Conservation (phyloP, 352 stramenopile species). For the Globisporangium cystogenes region DNA sequence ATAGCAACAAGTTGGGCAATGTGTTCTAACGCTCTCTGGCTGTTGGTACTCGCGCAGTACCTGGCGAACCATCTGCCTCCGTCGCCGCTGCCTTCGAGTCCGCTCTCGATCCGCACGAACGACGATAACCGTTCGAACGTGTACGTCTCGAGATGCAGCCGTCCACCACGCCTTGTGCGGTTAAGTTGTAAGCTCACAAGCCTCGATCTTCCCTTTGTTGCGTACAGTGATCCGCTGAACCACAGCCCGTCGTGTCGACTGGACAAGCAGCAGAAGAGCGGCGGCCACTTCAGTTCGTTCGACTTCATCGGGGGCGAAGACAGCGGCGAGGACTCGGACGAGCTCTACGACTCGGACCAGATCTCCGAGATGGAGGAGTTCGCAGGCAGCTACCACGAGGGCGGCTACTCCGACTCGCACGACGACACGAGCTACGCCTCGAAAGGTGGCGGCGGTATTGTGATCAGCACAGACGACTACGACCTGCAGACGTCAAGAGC, state of each 20-base stretch:
- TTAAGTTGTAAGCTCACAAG: too few species aligned
- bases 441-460: conserved; percentile 15
- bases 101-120: conserved; percentile 24
- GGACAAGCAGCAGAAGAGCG: conserved; percentile 29
- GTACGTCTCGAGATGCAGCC: conserved; percentile 19
- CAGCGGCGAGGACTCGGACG: conserved; percentile 74
- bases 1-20: not conserved
- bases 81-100: conserved; percentile 26
- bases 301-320: conserved; percentile 82
- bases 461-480: conserved; percentile 6
- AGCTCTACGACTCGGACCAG: conserved; percentile 67
- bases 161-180: too few species aligned
- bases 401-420: conserved; percentile 19
- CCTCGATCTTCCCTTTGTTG: not conserved
- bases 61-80: conserved; percentile 39
- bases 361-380: conserved; percentile 71
- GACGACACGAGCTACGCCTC: conserved; percentile 22
- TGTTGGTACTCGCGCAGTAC: conserved; percentile 24
- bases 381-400: conserved; percentile 43
- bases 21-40: not conserved
- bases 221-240: conserved; percentile 58
- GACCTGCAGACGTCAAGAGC: conserved; percentile 3
- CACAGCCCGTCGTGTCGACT: conserved; percentile 62
- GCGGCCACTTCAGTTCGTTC: conserved; percentile 49
- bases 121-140: conserved; percentile 36